phyloP scores from a whole-genome alignment of 108 stramenopile species.

The Tribonema minus region DNA sequence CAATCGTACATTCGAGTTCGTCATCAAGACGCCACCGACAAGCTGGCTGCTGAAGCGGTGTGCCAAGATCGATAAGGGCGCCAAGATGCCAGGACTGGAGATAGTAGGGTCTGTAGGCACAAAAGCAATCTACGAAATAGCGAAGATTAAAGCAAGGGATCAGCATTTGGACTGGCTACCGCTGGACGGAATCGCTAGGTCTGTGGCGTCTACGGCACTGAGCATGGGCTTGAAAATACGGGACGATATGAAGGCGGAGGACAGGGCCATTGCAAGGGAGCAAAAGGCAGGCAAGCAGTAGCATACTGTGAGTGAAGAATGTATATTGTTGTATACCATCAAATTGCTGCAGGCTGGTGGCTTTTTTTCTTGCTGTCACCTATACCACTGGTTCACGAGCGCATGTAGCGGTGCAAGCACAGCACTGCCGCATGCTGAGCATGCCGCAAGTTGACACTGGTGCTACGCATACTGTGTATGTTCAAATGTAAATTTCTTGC shows the following conservation, averaged over 20 bases:
- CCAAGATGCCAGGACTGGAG: neutral
- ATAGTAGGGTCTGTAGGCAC: slow-evolving; percentile 1
- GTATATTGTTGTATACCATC: too few relatives aligned
- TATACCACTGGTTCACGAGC: too few relatives aligned
- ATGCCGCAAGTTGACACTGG: too few relatives aligned
- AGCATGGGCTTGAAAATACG: slow-evolving; percentile 40
- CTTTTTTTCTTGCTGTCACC: too few relatives aligned
- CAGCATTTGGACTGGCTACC: slow-evolving; percentile 28
- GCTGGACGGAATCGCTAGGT: slow-evolving; percentile 43
- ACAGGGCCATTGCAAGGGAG: neutral
- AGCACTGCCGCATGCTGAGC: too few relatives aligned
- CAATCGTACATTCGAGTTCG: slow-evolving; percentile 44
- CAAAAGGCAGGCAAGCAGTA: neutral
- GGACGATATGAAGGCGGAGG: slow-evolving; percentile 6
- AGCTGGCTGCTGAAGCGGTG: slow-evolving; percentile 52
- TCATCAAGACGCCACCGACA: slow-evolving; percentile 45
- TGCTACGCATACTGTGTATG: too few relatives aligned
- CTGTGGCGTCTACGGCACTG: slow-evolving; percentile 23
- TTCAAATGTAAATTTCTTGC: too few relatives aligned
- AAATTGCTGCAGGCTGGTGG: too few relatives aligned
- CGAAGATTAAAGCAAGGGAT: slow-evolving; percentile 49
- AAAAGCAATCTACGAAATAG: slow-evolving; percentile 55
- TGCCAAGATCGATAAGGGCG: slow-evolving; percentile 49
- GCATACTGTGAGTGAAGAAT: too few relatives aligned
- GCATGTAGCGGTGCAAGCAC: too few relatives aligned